Conservation (phyloP, 176 grass and related monocot genomes). For the Oryza nivara region DNA sequence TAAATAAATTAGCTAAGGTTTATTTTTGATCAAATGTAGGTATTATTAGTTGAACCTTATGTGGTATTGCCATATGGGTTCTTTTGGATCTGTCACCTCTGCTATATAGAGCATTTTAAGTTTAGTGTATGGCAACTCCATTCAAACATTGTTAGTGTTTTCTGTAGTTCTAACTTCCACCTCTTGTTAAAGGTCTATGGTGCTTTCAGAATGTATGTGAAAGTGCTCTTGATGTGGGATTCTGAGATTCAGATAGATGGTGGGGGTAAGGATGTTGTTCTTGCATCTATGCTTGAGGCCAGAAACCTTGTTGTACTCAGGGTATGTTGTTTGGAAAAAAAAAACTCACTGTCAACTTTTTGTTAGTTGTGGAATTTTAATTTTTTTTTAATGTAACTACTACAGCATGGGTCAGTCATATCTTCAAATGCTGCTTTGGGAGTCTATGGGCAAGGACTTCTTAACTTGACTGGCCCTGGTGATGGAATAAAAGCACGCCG, state of each 20-base stretch:
- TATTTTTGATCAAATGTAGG: not conserved
- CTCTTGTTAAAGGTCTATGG: conserved; percentile 86
- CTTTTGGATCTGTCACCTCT: not conserved
- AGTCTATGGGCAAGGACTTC: conserved; percentile 97
- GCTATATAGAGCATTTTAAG: not conserved
- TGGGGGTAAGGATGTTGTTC: conserved; percentile 78
- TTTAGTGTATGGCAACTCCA: conserved; percentile 10
- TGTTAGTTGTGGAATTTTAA: conserved; percentile 29
- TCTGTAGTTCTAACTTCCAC: conserved; percentile 35
- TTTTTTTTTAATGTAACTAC: conserved; percentile 38
- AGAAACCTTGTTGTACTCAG: conserved; percentile 96
- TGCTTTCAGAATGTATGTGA: conserved; percentile 97
- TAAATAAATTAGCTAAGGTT: not conserved
- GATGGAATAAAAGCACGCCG: conserved; percentile 92
- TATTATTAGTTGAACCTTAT: not conserved
- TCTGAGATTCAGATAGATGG: conserved; percentile 96
- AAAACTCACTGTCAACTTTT: conserved; percentile 25
- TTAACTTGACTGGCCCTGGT: conserved; percentile 87
- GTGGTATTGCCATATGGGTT: not conserved
- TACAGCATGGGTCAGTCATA: conserved; percentile 93
- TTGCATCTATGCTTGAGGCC: conserved; percentile 90
- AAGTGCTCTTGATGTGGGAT: conserved; percentile 99
- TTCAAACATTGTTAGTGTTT: conserved; percentile 30
- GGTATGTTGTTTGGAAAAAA: conserved; percentile 49
- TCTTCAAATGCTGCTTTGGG: conserved; percentile 95